phyloP scores from a whole-genome alignment of 208 protist genomes.

The Acanthamoeba comandoni region DNA sequence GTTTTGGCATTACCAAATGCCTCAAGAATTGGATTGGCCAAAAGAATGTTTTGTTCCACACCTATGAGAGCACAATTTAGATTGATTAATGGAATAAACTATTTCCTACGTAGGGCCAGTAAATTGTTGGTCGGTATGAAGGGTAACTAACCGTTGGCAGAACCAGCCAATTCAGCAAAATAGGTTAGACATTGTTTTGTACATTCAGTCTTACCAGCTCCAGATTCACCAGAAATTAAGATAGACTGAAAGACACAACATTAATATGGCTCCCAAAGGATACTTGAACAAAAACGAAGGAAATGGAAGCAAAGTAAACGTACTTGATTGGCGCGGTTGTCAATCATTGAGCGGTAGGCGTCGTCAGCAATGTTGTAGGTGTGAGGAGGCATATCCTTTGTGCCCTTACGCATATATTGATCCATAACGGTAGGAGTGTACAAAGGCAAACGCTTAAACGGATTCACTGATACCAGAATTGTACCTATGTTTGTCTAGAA shows the following conservation, averaged over 20 bases:
- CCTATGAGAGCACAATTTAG: neutral
- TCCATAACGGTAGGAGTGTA: slow-evolving; percentile 83
- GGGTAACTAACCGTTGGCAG: neutral
- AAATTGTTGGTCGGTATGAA: too few species aligned
- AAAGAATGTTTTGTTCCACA: slow-evolving; percentile 19
- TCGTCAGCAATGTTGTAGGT: slow-evolving; percentile 84
- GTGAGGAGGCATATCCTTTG: slow-evolving; percentile 80
- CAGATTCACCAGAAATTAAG: slow-evolving; percentile 71
- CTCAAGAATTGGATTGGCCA: slow-evolving; percentile 80
- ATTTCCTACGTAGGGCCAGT: too few species aligned
- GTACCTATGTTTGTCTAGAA: slow-evolving; percentile 85
- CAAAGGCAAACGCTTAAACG: slow-evolving; percentile 81
- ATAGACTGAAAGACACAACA: slow-evolving; percentile 32
- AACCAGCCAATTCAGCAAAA: slow-evolving; percentile 2
- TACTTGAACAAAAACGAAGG: neutral
- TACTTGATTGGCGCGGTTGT: slow-evolving; percentile 58
- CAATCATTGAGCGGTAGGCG: slow-evolving; percentile 62
- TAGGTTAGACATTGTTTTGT: slow-evolving; percentile 25
- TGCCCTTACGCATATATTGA: slow-evolving; percentile 77
- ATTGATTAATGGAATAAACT: too few species aligned
- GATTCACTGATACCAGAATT: slow-evolving; percentile 87
- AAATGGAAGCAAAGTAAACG: neutral
- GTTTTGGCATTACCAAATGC: slow-evolving; percentile 87
- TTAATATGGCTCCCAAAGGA: neutral
- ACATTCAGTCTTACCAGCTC: slow-evolving; percentile 48